These are phyloP conservation scores for Saxophila tyrrhenica DNA, from an alignment of 495 filamentous ascomycete genomes.

Conservation along the genomic window DNA sequence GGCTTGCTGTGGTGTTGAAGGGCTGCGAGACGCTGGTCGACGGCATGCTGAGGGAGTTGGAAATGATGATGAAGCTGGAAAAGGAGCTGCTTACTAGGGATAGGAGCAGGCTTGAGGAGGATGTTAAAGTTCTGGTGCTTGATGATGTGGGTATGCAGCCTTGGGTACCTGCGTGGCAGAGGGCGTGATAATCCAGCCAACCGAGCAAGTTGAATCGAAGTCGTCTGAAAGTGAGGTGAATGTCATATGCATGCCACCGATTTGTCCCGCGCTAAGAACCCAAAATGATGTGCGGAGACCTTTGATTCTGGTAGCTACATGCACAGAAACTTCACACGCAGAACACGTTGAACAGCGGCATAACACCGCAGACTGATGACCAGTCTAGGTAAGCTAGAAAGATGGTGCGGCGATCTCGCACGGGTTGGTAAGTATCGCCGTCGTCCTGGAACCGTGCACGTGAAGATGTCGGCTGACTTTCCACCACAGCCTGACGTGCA, in stretches of 20 bases:
- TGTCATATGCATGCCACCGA: too few species aligned
- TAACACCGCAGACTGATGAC: too few species aligned
- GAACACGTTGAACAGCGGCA: too few species aligned
- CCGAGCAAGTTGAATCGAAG: too few species aligned
- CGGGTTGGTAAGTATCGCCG: background rate
- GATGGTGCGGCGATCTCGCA: background rate
- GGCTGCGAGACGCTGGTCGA: constrained; percentile 2
- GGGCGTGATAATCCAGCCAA: background rate
- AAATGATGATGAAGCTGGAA: constrained; percentile 17
- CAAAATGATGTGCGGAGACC: background rate
- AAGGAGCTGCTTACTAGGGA: constrained; percentile 11
- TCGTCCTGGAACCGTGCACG: background rate
- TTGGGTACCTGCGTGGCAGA: constrained; percentile 19
- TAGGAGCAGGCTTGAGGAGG: constrained; percentile 12
- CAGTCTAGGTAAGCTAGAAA: background rate
- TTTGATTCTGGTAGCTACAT: too few species aligned
- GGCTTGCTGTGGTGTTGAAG: constrained; percentile 1
- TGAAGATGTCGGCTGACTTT: background rate
- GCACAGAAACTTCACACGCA: too few species aligned
- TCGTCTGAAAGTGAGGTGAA: too few species aligned
- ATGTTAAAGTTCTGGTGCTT: constrained; percentile 4
- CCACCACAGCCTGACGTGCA: background rate
- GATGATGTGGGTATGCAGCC: background rate
- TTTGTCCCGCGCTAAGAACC: background rate
- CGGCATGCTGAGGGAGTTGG: constrained; percentile 17